A percentile compares a stretch with the other conserved stretches of the same genome.
Conservation (phyloP, 306 rosid species). For the Rosa lucieae region DNA sequence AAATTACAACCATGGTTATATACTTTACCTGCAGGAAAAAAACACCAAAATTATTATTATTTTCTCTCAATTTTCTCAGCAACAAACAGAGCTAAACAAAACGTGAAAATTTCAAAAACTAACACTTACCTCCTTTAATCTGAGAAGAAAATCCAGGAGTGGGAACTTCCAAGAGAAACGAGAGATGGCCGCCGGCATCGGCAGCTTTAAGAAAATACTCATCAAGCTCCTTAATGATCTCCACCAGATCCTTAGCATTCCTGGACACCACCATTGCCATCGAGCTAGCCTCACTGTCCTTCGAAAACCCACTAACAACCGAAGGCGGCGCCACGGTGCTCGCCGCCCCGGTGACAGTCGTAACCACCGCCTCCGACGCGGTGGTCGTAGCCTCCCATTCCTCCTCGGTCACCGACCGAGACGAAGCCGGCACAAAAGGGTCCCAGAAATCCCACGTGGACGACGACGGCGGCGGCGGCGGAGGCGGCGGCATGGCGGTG, state of each 20-base stretch:
- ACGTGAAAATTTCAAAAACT: background rate
- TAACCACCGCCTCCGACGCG: slow-evolving; percentile 56
- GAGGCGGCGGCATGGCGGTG: slow-evolving; percentile 60
- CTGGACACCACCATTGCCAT: slow-evolving; percentile 89
- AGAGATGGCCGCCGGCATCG: slow-evolving; percentile 76
- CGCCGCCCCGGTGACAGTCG: slow-evolving; percentile 49
- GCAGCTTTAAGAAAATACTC: slow-evolving; percentile 89
- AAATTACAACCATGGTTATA: slow-evolving; percentile 67
- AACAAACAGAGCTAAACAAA: background rate
- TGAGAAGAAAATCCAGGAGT: slow-evolving; percentile 53
- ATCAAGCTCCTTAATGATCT: slow-evolving; percentile 85
- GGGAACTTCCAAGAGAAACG: slow-evolving; percentile 75
- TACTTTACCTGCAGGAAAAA: slow-evolving; percentile 54
- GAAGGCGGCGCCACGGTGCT: slow-evolving; percentile 60
- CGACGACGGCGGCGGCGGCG: slow-evolving; percentile 57
- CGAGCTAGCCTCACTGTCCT: slow-evolving; percentile 50
- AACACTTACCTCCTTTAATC: slow-evolving; percentile 57
- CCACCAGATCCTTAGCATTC: slow-evolving; percentile 75
- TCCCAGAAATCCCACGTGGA: slow-evolving; percentile 98
- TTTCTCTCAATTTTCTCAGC: background rate
- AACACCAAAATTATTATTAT: background rate
- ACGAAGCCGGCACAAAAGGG: slow-evolving; percentile 69
- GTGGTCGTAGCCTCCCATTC: slow-evolving; percentile 75
- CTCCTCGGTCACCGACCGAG: slow-evolving; percentile 72
- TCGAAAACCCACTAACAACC: slow-evolving; percentile 57